These are phyloP conservation scores for Podila verticillata DNA, from an alignment of 192 early-diverging fungal species.

Conservation along the genomic window DNA sequence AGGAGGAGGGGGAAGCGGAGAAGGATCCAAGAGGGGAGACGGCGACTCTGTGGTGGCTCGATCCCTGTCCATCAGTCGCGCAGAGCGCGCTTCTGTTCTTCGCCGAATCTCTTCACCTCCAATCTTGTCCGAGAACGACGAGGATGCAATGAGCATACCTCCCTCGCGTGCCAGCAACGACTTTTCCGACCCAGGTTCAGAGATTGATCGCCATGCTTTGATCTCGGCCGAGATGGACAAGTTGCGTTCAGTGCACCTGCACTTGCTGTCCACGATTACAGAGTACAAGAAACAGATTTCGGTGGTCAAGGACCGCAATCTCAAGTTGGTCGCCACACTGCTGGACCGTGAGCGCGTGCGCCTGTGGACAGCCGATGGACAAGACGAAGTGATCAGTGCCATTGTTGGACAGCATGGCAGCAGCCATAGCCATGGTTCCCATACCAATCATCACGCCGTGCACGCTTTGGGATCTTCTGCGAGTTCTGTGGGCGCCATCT, in stretches of 20 bases:
- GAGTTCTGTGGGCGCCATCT: constrained; percentile 13
- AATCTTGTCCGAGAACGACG: constrained; percentile 13
- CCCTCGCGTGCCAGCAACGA: constrained; percentile 25
- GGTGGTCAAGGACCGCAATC: constrained; percentile 49
- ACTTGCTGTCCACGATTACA: constrained; percentile 52
- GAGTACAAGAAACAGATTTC: constrained; percentile 60
- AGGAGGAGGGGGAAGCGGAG: background rate
- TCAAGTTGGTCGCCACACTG: constrained; percentile 40
- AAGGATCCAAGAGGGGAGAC: background rate
- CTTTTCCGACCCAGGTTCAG: constrained; percentile 30
- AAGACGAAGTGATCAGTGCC: constrained; percentile 46
- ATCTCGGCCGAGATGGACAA: constrained; percentile 62
- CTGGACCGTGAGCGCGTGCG: constrained; percentile 55
- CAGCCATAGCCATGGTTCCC: background rate
- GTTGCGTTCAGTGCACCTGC: constrained; percentile 50
- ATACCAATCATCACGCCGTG: background rate
- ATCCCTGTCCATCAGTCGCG: constrained; percentile 36
- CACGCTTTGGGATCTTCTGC: background rate
- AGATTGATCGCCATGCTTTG: constrained; percentile 54
- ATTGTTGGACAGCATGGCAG: constrained; percentile 40
- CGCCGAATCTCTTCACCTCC: constrained; percentile 18
- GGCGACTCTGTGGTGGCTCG: constrained; percentile 23
- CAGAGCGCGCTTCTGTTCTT: constrained; percentile 26
- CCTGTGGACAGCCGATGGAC: constrained; percentile 48
- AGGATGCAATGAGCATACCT: constrained; percentile 11